Evolutionary conservation across 192 early-diverging fungal species (phyloP).

Genomic region (Coemansia reversa): DNA sequence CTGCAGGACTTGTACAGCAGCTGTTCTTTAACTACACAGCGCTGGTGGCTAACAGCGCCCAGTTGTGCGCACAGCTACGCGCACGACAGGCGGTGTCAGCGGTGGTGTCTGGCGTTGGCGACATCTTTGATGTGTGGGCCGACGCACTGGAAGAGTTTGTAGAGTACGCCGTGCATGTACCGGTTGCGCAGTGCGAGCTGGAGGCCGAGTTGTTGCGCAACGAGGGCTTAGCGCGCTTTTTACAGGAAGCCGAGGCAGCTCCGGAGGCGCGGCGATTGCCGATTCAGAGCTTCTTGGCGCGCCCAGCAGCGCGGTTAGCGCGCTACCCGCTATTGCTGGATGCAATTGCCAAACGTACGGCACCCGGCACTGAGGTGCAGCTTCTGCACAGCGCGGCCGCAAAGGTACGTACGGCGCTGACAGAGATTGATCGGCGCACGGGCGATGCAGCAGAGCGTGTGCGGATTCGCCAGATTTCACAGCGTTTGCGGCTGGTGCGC

Average conservation of each 20-base stretch:
- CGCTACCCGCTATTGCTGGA: slow-evolving; percentile 82
- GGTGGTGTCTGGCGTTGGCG: slow-evolving; percentile 77
- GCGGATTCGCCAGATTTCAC: slow-evolving; percentile 45
- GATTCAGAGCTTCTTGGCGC: slow-evolving; percentile 82
- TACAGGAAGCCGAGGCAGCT: slow-evolving; percentile 69
- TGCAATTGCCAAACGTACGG: slow-evolving; percentile 74
- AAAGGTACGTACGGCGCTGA: slow-evolving; percentile 36
- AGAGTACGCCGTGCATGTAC: slow-evolving; percentile 81
- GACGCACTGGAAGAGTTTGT: slow-evolving; percentile 72
- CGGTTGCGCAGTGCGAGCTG: slow-evolving; percentile 72
- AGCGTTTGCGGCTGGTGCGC: slow-evolving; percentile 35
- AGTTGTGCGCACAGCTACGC: slow-evolving; percentile 57
- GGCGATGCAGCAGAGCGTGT: slow-evolving; percentile 39
- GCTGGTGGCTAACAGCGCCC: slow-evolving; percentile 59
- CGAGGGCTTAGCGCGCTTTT: slow-evolving; percentile 67
- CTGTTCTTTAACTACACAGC: slow-evolving; percentile 78
- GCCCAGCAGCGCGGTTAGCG: slow-evolving; percentile 84
- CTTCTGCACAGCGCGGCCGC: slow-evolving; percentile 23
- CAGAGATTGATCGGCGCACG: slow-evolving; percentile 41
- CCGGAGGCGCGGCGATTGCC: slow-evolving; percentile 78
- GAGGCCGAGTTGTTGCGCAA: slow-evolving; percentile 74
- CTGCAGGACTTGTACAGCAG: slow-evolving; percentile 63
- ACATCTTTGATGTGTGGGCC: slow-evolving; percentile 75
- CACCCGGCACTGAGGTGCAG: slow-evolving; percentile 59
- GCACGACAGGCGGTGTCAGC: slow-evolving; percentile 56